phyloP scores from a whole-genome alignment of 148 eudicot genomes.

The Dianthus caryophyllus region DNA sequence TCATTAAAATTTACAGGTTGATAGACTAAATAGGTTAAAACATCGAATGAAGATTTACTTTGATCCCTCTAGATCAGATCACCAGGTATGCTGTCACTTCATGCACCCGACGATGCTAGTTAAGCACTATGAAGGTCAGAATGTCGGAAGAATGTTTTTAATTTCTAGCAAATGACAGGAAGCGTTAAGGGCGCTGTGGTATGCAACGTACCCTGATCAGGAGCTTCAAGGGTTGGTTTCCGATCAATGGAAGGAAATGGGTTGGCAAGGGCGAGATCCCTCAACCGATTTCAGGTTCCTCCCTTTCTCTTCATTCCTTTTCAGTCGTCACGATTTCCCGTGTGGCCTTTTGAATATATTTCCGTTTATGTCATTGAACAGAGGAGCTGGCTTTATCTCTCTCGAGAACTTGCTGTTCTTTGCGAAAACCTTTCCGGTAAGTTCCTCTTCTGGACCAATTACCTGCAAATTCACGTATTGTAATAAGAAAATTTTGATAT shows the following conservation, averaged over 20 bases:
- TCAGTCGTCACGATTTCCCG: background rate
- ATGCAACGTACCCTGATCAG: slow-evolving; percentile 61
- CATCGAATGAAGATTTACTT: slow-evolving; percentile 60
- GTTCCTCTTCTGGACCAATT: slow-evolving; percentile 16
- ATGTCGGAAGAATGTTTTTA: background rate
- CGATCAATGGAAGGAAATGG: slow-evolving; percentile 96
- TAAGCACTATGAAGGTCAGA: background rate
- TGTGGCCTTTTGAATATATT: slow-evolving; percentile 5
- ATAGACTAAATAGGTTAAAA: slow-evolving; percentile 62
- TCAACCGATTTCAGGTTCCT: slow-evolving; percentile 84
- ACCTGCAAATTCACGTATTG: too few relatives aligned
- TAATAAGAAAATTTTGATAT: too few relatives aligned
- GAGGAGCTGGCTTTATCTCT: slow-evolving; percentile 92
- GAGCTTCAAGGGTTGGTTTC: slow-evolving; percentile 63
- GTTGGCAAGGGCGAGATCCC: slow-evolving; percentile 93
- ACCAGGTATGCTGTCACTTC: slow-evolving; percentile 45
- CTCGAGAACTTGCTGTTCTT: slow-evolving; percentile 85
- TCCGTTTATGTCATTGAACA: slow-evolving; percentile 34
- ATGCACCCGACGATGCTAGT: background rate
- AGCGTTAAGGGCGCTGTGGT: slow-evolving; percentile 77
- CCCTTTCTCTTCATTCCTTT: background rate
- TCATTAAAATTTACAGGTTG: slow-evolving; percentile 46
- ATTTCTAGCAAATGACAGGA: slow-evolving; percentile 36
- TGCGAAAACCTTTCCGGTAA: slow-evolving; percentile 80
- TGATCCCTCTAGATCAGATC: slow-evolving; percentile 61